phyloP scores from a whole-genome alignment of 352 stramenopile genomes.

The Phytopythium helicoides region DNA sequence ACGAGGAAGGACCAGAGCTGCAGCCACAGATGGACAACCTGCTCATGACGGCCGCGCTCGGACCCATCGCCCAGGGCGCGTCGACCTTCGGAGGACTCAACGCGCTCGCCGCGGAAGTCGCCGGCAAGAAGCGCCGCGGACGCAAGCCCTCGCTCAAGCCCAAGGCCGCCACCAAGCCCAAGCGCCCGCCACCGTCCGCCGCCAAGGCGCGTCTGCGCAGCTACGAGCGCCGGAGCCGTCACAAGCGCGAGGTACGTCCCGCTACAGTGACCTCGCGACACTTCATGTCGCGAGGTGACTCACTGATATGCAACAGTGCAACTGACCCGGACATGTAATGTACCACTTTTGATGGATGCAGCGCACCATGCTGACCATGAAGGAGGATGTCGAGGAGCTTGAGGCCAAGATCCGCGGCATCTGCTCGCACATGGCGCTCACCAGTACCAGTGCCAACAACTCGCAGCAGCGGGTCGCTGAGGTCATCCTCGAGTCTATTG shows the following conservation, averaged over 20 bases:
- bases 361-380: slow-evolving; percentile 56
- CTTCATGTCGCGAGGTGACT: slow-evolving; percentile 1
- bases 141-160: slow-evolving; percentile 36
- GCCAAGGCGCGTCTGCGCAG: slow-evolving; percentile 43
- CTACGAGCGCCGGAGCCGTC: slow-evolving; percentile 53
- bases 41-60: slow-evolving; percentile 19
- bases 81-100: slow-evolving; percentile 4
- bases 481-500: slow-evolving; percentile 36
- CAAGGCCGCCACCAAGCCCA: slow-evolving; percentile 30
- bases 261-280: neutral
- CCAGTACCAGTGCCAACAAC: slow-evolving; percentile 6
- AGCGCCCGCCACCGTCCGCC: slow-evolving; percentile 29
- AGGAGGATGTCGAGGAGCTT: slow-evolving; percentile 33
- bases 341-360: slow-evolving; percentile 8
- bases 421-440: slow-evolving; percentile 22
- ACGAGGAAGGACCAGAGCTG: slow-evolving; percentile 8
- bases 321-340: neutral
- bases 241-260: slow-evolving; percentile 42
- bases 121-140: slow-evolving; percentile 35
- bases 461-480: slow-evolving; percentile 30
- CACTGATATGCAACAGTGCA: slow-evolving; percentile 1
- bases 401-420: slow-evolving; percentile 31
- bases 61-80: slow-evolving; percentile 11
- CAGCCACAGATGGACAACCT: slow-evolving; percentile 20
- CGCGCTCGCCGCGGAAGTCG: slow-evolving; percentile 10